A percentile compares a stretch with the other conserved stretches of the same genome.
Conservation (phyloP, 345 rosid genomes). For the Corymbia maculata region DNA sequence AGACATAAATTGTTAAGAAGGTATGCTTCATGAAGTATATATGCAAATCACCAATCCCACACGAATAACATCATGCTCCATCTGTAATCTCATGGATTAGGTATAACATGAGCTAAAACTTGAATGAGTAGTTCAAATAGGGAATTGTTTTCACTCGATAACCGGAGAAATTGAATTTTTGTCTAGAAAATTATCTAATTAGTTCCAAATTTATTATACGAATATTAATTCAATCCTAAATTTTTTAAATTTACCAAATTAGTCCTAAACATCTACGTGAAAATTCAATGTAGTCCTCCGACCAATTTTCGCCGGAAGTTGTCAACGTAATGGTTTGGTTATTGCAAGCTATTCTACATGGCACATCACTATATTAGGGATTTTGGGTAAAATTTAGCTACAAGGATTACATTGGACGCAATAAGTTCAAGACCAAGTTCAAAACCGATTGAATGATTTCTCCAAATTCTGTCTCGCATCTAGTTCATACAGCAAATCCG, state of each 20-base stretch:
- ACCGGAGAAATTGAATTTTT: background rate
- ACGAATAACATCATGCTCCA: too few species aligned
- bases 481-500: background rate
- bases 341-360: accelerated
- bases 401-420: accelerated
- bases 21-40: too few species aligned
- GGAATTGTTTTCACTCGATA: background rate
- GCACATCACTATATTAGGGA: accelerated
- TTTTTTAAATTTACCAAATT: background rate
- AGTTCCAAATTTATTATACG: background rate
- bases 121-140: background rate
- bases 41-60: too few species aligned
- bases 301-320: accelerated
- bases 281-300: accelerated
- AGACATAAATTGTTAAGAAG: too few species aligned
- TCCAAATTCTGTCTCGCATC: background rate
- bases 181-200: background rate
- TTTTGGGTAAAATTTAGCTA: accelerated
- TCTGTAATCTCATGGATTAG: too few species aligned
- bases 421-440: background rate
- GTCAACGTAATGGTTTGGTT: accelerated
- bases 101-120: too few species aligned
- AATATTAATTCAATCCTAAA: background rate
- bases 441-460: background rate
- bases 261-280: accelerated